Percentiles rank a stretch among this genome's conserved stretches.
Evolutionary conservation across 306 rosid species (phyloP).

Genomic region (Casuarina cunninghamiana): DNA sequence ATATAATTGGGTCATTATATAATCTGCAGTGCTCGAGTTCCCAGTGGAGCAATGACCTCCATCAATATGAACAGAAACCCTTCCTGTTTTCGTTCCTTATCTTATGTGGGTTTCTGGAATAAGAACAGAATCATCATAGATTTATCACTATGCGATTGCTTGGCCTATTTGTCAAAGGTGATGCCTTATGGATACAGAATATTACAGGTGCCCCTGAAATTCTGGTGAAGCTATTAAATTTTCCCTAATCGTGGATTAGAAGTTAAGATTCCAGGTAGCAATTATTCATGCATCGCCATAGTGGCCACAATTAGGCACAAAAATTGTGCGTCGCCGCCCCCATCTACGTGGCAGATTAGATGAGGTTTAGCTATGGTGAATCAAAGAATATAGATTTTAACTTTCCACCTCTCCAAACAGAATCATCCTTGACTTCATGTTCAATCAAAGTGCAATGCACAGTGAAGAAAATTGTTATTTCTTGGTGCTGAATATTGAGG

Average conservation of each 20-base stretch:
- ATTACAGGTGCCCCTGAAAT: neutral
- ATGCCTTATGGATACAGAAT: neutral
- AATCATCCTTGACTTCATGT: neutral
- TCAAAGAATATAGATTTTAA: neutral
- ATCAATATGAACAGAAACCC: neutral
- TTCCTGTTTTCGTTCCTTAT: too few relatives aligned
- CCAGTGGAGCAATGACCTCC: constrained; percentile 5
- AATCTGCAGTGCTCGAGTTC: constrained; percentile 22
- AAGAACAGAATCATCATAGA: too few relatives aligned
- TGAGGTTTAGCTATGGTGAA: neutral
- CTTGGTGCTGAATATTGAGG: neutral
- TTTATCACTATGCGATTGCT: neutral
- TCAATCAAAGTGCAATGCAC: constrained; percentile 4
- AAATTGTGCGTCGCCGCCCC: neutral
- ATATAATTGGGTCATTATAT: constrained; percentile 9
- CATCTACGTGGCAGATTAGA: neutral
- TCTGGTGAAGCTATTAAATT: neutral
- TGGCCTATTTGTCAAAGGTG: neutral
- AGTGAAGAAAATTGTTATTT: neutral
- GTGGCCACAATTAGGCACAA: neutral
- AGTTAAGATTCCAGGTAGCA: neutral
- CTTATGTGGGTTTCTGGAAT: too few relatives aligned
- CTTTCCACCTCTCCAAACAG: neutral
- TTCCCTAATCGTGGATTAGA: neutral
- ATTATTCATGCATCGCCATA: neutral